Conservation (phyloP, 768 basidiomycete species). For the Dentipellis sp. region DNA sequence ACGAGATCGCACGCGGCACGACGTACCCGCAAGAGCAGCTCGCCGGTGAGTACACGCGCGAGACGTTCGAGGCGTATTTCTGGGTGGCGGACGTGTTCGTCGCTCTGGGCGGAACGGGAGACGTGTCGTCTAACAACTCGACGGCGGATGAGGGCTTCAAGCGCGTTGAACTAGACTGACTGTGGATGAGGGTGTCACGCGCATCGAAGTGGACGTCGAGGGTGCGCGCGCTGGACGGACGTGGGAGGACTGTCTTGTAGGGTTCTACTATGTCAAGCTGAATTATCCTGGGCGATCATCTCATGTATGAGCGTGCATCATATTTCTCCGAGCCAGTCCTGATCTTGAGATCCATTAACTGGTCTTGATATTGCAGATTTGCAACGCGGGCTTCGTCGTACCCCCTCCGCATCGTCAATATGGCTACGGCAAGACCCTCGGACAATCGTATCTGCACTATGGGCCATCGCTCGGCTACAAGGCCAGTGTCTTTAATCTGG, state of each 20-base stretch:
- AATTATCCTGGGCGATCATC: slow-evolving; percentile 89
- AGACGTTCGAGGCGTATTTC: slow-evolving; percentile 66
- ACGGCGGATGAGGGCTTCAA: neutral
- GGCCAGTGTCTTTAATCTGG: slow-evolving; percentile 84
- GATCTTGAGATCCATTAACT: neutral
- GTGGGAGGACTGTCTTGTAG: slow-evolving; percentile 68
- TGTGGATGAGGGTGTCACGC: neutral
- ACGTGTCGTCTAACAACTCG: neutral
- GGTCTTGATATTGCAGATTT: slow-evolving; percentile 39
- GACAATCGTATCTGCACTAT: slow-evolving; percentile 70
- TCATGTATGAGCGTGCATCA: slow-evolving; percentile 51
- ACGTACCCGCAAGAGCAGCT: slow-evolving; percentile 83
- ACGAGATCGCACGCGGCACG: slow-evolving; percentile 62
- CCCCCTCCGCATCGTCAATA: slow-evolving; percentile 49
- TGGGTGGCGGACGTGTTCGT: slow-evolving; percentile 71
- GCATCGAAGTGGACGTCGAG: slow-evolving; percentile 25
- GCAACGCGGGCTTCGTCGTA: slow-evolving; percentile 87
- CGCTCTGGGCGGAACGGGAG: slow-evolving; percentile 24
- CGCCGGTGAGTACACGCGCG: slow-evolving; percentile 28
- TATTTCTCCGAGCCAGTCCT: neutral
- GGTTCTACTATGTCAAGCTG: slow-evolving; percentile 80
- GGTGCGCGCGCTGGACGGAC: slow-evolving; percentile 35
- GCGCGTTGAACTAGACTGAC: neutral
- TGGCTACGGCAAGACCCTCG: slow-evolving; percentile 65
- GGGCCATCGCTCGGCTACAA: slow-evolving; percentile 72